Percentiles rank a stretch among this genome's conserved stretches.
Conservation (phyloP, 768 basidiomycete genomes). For the Auricularia auricula-judae region DNA sequence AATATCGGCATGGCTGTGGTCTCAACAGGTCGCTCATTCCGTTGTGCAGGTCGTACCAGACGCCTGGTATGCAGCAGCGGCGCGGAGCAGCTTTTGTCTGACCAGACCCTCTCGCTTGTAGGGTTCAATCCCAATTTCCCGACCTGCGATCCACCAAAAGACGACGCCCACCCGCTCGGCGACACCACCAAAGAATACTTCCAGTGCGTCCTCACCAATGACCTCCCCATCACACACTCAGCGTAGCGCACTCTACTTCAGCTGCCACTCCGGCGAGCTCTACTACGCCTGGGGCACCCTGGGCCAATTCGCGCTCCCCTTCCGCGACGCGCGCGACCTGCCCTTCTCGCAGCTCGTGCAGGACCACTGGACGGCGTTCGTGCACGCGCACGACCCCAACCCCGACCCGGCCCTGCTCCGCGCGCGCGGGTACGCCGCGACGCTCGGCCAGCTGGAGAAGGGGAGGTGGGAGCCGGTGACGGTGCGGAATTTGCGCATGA, state of each 20-base stretch:
- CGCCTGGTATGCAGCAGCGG: conserved; percentile 14
- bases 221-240: background rate
- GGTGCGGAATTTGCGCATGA: conserved; percentile 17
- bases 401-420: conserved; percentile 29
- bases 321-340: conserved; percentile 37
- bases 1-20: no score
- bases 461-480: conserved; percentile 27
- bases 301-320: conserved; percentile 27
- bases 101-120: no score
- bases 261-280: conserved; percentile 22
- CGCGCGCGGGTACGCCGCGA: conserved; percentile 31
- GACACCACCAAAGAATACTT: conserved; percentile 38
- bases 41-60: conserved; percentile 10
- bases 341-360: conserved; percentile 31
- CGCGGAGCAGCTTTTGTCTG: no score
- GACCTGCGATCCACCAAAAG: conserved; percentile 32
- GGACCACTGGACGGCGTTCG: conserved; percentile 38
- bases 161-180: conserved; percentile 31
- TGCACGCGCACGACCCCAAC: conserved; percentile 37
- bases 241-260: background rate
- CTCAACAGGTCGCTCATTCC: no score
- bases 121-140: conserved; percentile 31
- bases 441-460: conserved; percentile 18
- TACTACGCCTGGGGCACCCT: conserved; percentile 25
- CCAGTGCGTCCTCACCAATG: conserved; percentile 16